A percentile compares a stretch with the other conserved stretches of the same genome.
These are phyloP conservation scores for Cotoneaster glaucophyllus DNA, from an alignment of 306 rosid genomes.

Conservation along the genomic window DNA sequence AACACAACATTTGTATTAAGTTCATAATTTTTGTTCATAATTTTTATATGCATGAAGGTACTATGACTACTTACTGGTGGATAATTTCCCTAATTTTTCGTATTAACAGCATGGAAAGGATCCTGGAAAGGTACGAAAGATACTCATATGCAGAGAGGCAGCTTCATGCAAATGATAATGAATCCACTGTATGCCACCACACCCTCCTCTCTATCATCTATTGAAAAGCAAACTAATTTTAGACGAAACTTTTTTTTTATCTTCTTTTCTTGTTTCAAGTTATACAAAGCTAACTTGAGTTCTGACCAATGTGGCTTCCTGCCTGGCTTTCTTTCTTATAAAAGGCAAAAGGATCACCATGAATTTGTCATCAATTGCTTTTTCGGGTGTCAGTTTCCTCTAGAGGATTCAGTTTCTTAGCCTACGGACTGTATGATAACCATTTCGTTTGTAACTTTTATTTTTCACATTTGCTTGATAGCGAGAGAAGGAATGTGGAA, in stretches of 20 bases:
- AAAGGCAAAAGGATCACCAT: neutral
- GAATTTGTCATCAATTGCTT: neutral
- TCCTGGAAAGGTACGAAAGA: slow-evolving; percentile 87
- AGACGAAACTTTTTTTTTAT: too few species aligned
- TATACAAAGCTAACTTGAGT: neutral
- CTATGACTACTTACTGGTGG: neutral
- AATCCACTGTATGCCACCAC: slow-evolving; percentile 35
- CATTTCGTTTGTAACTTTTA: neutral
- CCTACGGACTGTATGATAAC: neutral
- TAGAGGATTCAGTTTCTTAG: neutral
- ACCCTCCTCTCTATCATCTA: neutral
- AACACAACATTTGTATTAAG: too few species aligned
- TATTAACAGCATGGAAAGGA: slow-evolving; percentile 66
- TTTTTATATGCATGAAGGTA: neutral
- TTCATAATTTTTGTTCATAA: neutral
- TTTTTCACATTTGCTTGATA: neutral
- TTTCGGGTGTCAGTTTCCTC: neutral
- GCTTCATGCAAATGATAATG: slow-evolving; percentile 27
- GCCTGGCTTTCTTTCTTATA: neutral
- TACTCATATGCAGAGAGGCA: slow-evolving; percentile 65
- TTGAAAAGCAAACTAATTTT: neutral
- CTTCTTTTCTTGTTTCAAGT: neutral
- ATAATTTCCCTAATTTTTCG: neutral
- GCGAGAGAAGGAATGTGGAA: neutral
- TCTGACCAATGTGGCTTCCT: neutral